Base-by-base conservation (phyloP, 805 yeast genomes). In the Teunomyces tritomae region DNA sequence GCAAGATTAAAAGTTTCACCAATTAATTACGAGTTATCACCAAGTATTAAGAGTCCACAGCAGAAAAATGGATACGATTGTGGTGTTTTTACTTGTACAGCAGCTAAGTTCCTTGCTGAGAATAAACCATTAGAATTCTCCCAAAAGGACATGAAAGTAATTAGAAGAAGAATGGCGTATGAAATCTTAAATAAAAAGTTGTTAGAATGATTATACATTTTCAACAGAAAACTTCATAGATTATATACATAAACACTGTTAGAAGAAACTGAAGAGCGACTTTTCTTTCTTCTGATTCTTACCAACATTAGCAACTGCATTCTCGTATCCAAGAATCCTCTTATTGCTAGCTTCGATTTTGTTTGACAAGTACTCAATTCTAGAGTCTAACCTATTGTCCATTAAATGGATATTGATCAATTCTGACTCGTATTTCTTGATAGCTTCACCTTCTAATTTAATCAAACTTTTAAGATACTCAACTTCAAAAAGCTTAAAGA, bases 51-150 rank as follows among this genome's bases (percentile, higher is more conserved):
- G 20, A 63, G 91, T 37, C 98, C 99, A 1, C 88, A 85, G 55
- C 99, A 94, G 62, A 71, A 76, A 26, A 94, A 94, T 61, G 97
- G 97, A 0, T 88, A 63, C 55, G 99, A 94, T 65, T 94, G 99
- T 71, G 99, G 99, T 6, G 96, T 92, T 2, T 94, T 91, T 60
- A 79, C 95, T 2, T 86, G 97, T 64, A 80, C 90, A 47, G 85
- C 83, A 41, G 88, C 87, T 1, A 78, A 82, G 42, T 83, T 77
- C 40, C 57, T 89, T 36, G 68, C 91, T 0, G 68, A 79, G 30
- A 78, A 73, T 4, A 62, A 64, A 24, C 74, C 74, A 0, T 65
- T 88, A 34, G 59, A 65, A 3, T 92, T 82, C 56, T 61, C 79
- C 6, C 91, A 86, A 56, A 65, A 70, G 6, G 96, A 89, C 59